Conservation (phyloP, 768 basidiomycete genomes). For the Harrya chromipes region DNA sequence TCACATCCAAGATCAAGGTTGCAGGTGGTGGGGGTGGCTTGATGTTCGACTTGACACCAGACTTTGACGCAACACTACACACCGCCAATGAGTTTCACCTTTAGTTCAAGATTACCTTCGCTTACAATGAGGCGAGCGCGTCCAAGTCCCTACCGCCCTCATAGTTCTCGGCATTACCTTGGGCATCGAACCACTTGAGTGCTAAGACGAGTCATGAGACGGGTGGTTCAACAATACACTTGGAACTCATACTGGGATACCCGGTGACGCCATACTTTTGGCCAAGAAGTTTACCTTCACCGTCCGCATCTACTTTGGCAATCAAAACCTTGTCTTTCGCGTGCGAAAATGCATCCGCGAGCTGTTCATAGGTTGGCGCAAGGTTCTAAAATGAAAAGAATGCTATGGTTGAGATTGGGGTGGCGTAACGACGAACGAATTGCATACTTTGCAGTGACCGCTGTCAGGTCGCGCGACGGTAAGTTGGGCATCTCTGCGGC, state of each 20-base stretch:
- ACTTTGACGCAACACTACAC: conserved; percentile 65
- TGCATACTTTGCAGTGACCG: conserved; percentile 80
- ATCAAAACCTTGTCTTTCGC: conserved; percentile 81
- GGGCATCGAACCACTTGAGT: conserved; percentile 83
- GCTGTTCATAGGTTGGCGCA: conserved; percentile 83
- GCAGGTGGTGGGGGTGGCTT: conserved; percentile 79
- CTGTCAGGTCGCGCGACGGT: conserved; percentile 33
- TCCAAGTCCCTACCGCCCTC: conserved; percentile 81
- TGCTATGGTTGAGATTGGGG: background rate
- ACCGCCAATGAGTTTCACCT: background rate
- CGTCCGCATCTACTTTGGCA: conserved; percentile 93
- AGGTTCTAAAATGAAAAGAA: conserved; percentile 57
- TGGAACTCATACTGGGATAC: conserved; percentile 70
- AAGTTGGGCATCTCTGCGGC: background rate
- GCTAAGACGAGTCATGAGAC: conserved; percentile 44
- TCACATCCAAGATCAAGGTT: conserved; percentile 60
- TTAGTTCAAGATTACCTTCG: background rate
- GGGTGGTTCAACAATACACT: background rate
- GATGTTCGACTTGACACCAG: conserved; percentile 84
- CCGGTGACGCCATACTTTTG: conserved; percentile 77
- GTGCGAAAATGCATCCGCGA: conserved; percentile 81
- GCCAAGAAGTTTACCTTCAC: conserved; percentile 74
- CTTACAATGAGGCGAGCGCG: conserved; percentile 71
- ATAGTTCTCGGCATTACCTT: conserved; percentile 67
- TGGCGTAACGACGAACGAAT: background rate